A percentile compares a stretch with the other conserved stretches of the same genome.
Evolutionary conservation across 345 rosid genomes (phyloP).

Genomic region (Populus alba): DNA sequence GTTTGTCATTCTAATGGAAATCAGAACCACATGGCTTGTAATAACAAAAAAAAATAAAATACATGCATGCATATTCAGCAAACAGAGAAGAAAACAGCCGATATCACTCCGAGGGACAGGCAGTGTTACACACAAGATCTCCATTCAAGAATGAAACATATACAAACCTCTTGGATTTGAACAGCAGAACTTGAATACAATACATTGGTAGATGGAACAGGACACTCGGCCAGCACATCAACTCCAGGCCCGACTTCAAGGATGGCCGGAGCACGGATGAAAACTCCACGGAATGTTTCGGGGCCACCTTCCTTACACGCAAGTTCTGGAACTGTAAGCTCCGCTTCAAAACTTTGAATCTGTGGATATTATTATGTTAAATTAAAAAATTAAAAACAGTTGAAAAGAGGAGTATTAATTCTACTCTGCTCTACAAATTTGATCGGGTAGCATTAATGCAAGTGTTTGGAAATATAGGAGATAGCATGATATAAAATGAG

Average conservation of each 20-base stretch:
- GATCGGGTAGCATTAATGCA: too few species aligned
- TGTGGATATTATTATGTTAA: constrained; percentile 14
- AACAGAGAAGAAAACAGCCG: background rate
- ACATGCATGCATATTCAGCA: background rate
- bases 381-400: too few species aligned
- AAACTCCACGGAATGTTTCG: constrained; percentile 78
- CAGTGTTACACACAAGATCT: background rate
- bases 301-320: constrained; percentile 84
- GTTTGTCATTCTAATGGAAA: background rate
- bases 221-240: constrained; percentile 80
- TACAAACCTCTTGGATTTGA: constrained; percentile 73
- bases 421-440: too few species aligned
- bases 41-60: background rate
- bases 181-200: constrained; percentile 74
- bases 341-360: constrained; percentile 97
- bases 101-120: background rate
- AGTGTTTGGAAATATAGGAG: too few species aligned
- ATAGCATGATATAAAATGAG: too few species aligned
- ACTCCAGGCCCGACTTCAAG: constrained; percentile 79
- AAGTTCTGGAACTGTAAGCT: constrained; percentile 64
- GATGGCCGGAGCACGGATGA: constrained; percentile 95
- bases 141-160: background rate
- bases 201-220: constrained; percentile 58
- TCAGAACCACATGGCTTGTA: background rate
- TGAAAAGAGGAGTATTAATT: too few species aligned